Evolutionary conservation across 352 stramenopile genomes (phyloP), one percentile per base, ranked within the genome.

Genomic region (Globisporangium emineosum): DNA sequence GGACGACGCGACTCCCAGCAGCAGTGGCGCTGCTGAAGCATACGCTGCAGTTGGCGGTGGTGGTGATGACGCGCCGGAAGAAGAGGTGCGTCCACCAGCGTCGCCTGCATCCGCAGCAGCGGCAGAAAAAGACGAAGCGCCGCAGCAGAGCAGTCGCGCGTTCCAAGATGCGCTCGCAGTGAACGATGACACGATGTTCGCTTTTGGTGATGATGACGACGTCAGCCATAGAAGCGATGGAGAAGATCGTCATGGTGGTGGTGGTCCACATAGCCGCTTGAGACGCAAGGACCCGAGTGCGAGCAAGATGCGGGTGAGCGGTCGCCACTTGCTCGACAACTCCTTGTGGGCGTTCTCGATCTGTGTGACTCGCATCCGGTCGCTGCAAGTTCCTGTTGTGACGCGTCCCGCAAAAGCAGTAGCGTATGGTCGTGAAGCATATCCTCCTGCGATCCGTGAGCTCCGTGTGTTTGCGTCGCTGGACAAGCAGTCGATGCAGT

Each of bases 401-500:
- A 59, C 71, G 45, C 76, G 73, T 1, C 17, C 27, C 2, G 33
- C 52, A 30, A 35, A 13, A 42, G 35, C 50, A 23, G 32, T 37
- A 42, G n/a, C 13, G 32, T 30, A 7, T 21, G n/a, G 40, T 21
- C 40, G 40, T 19, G 40, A 19, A 10, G 19, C n/a, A 13, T 13
- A 19, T 3, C 21, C 60, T 6, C 62, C 64, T n/a, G 56, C 51
- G 12, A 77, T 90, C 27, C 74, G 71, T 17, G 77, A 89, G 45
- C 65, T 90, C n/a, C 69, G 78, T 5, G 73, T 90, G 33, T 90
- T 89, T 64, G 76, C 74, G 0, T 68, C 65, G 25, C 49, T 90
- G 4, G 78, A 86, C 66, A 85, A 81, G 55, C 78, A 83, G 57
- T 62, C 76, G 23, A 66, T 67, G 42, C 81, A 90, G 59, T 83